Evolutionary conservation across 495 filamentous ascomycete species (phyloP), one percentile per base, ranked within the genome.

Genomic region (Polyplosphaeria fusca): DNA sequence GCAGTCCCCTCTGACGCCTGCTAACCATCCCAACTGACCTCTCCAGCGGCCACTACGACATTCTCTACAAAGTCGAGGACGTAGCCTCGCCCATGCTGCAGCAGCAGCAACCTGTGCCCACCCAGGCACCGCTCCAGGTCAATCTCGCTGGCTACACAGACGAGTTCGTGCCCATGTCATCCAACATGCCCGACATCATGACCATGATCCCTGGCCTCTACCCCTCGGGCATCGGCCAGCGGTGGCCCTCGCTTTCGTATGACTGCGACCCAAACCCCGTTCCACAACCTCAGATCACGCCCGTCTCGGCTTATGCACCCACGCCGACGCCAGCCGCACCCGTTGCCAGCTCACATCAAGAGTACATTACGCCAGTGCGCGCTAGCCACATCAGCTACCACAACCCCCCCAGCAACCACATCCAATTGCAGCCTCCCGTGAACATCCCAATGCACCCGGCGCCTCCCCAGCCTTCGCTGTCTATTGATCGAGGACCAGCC

Each of bases 41-140:
- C 56, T 25, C 40, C 61, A 88, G 85, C 32, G 90, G 89, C 47
- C 93, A 98, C 70, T 98, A 98, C 68, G 93, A 98, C 71, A 82
- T 98, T 48, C 77, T 97, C 16, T 98, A 98, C 75, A 87, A 82
- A 63, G 64, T 68, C 32, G 79, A 83, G 60, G 74, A 82, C 46
- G 67, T 81, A 20, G 40, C 53, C 11, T 5, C 38, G 20, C 46
- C 47, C 3, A 24, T 48, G 38, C 46, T 53, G 54, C 44, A 48
- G 18, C 47, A 39, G 48, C 44, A 48, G 18, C 47, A 39, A 43
- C 60, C 50, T 5, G 32, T 53, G 11, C 41, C 52, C 4, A 9
- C 59, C 4, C 66, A 59, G 30, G 27, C 68, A 11, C 62, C 59
- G 25, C 41, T 67, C 20, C 55, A 64, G 12, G 54, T 60, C 37